Conservation (phyloP, 805 yeast genomes). For the Ogataea henricii region DNA sequence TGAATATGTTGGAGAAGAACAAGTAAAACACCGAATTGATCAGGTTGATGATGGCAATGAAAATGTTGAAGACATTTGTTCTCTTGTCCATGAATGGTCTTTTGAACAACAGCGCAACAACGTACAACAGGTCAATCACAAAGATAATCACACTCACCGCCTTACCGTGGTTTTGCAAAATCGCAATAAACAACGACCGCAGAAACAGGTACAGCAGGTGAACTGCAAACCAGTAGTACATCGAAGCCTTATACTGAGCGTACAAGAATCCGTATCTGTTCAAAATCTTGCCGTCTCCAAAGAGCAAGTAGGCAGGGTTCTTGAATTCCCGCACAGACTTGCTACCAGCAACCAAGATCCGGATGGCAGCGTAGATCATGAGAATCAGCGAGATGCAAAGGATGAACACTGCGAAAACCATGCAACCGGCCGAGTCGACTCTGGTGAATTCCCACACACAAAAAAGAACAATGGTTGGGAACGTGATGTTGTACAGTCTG, state of each 20-base stretch:
- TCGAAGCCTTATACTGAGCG: constrained; percentile 85
- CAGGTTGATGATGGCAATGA: constrained; percentile 76
- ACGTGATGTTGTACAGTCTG: constrained; percentile 79
- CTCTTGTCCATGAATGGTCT: constrained; percentile 94
- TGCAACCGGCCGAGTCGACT: constrained; percentile 79
- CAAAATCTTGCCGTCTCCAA: constrained; percentile 77
- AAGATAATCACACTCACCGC: constrained; percentile 79
- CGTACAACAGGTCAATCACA: constrained; percentile 71
- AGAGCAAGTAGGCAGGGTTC: constrained; percentile 90
- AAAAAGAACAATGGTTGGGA: constrained; percentile 81
- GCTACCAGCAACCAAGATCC: constrained; percentile 75
- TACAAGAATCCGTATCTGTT: constrained; percentile 91
- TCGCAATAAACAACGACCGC: constrained; percentile 83
- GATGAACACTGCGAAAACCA: constrained; percentile 76
- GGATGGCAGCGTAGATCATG: constrained; percentile 68
- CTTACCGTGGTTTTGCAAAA: constrained; percentile 78
- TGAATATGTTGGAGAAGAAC: constrained; percentile 84
- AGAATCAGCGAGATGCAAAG: constrained; percentile 59
- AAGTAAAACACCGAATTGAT: constrained; percentile 84
- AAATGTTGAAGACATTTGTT: constrained; percentile 90
- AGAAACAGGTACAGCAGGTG: constrained; percentile 65
- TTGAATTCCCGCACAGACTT: constrained; percentile 71
- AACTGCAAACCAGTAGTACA: constrained; percentile 78
- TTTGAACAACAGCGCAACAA: constrained; percentile 61
- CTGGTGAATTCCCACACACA: constrained; percentile 89